phyloP scores from a whole-genome alignment of 495 filamentous ascomycete genomes.

The Aspergillus funiculosus region DNA sequence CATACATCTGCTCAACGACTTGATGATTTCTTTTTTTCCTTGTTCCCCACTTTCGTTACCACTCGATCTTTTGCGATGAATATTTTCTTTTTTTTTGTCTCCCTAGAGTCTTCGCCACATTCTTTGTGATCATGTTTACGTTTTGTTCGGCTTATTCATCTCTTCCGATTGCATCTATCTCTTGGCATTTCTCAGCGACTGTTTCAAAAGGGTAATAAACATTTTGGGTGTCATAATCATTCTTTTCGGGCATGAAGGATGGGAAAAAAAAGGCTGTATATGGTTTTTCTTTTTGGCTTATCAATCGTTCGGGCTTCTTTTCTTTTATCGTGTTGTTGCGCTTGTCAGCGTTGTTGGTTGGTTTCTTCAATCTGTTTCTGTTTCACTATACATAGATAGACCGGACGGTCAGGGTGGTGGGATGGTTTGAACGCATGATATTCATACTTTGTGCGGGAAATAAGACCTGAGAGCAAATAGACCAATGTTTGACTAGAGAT shows the following conservation, averaged over 20 bases:
- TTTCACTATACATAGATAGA: slow-evolving; percentile 13
- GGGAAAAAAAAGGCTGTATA: slow-evolving; percentile 21
- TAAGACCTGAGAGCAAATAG: no score
- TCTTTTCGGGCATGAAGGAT: slow-evolving; percentile 18
- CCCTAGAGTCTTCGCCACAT: background rate
- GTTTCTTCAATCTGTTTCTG: slow-evolving; percentile 1
- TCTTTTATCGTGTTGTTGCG: slow-evolving; percentile 4
- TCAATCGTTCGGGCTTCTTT: slow-evolving; percentile 21
- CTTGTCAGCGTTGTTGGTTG: background rate
- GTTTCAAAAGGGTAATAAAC: slow-evolving; percentile 20
- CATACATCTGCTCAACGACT: slow-evolving; percentile 20
- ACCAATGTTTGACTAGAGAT: no score
- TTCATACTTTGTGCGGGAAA: background rate
- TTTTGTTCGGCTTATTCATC: slow-evolving; percentile 8
- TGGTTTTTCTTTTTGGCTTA: slow-evolving; percentile 6
- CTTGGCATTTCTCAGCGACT: slow-evolving; percentile 43
- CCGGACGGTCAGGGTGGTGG: slow-evolving; percentile 2
- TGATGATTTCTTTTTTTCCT: slow-evolving; percentile 14
- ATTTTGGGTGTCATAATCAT: slow-evolving; percentile 15
- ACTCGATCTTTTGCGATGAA: slow-evolving; percentile 10
- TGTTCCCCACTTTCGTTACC: slow-evolving; percentile 8
- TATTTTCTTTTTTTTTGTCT: slow-evolving; percentile 4
- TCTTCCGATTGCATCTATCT: slow-evolving; percentile 21
- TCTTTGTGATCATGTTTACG: slow-evolving; percentile 7
- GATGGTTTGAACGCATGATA: background rate